Evolutionary conservation across 805 yeast species (phyloP).

Genomic region (Myxozyma kluyveri): DNA sequence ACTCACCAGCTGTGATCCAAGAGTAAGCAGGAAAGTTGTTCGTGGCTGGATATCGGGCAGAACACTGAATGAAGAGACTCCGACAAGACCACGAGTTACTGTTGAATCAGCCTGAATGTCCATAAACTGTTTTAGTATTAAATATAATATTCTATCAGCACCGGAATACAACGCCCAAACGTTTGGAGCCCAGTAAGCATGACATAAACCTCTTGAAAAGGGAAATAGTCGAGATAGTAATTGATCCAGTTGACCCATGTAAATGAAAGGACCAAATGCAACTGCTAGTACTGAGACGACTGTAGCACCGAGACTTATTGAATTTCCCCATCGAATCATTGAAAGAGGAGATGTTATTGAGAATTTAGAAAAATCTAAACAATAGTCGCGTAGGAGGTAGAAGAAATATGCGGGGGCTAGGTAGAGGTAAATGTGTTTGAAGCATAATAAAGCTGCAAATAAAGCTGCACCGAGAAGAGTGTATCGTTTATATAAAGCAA

Average conservation of each 20-base stretch:
- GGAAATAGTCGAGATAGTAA: constrained; percentile 77
- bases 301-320: constrained; percentile 59
- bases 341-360: constrained; percentile 1
- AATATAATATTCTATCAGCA: constrained; percentile 61
- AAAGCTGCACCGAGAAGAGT: constrained; percentile 49
- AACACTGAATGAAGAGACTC: constrained; percentile 79
- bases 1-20: constrained; percentile 72
- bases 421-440: constrained; percentile 90
- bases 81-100: constrained; percentile 80
- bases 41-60: constrained; percentile 79
- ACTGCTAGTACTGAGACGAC: constrained; percentile 60
- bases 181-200: constrained; percentile 99
- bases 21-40: constrained; percentile 71
- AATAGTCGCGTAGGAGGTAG: constrained; percentile 68
- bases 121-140: not conserved
- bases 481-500: constrained; percentile 60
- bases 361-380: constrained; percentile 42
- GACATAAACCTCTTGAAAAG: constrained; percentile 90
- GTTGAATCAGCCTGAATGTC: constrained; percentile 7
- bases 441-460: constrained; percentile 78
- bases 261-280: constrained; percentile 78
- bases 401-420: constrained; percentile 92
- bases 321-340: constrained; percentile 40
- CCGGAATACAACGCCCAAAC: constrained; percentile 94
- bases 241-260: constrained; percentile 59